Evolutionary conservation across 441 rosid genomes (phyloP).

Genomic region (Aleurites moluccanus): DNA sequence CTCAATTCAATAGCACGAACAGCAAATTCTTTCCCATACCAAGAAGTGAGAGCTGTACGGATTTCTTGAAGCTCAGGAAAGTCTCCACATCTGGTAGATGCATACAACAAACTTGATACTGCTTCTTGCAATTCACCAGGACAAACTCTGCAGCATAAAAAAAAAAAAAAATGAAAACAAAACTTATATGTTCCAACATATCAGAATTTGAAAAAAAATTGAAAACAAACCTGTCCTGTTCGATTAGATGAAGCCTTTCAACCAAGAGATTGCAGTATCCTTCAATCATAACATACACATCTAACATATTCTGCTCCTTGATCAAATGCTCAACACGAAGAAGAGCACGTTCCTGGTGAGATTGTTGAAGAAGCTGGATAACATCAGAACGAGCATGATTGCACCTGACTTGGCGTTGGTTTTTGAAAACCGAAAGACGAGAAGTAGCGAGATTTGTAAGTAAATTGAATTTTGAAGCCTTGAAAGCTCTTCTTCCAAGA

Average conservation of each 20-base stretch:
- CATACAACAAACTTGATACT: slow-evolving; percentile 64
- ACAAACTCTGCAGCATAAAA: slow-evolving; percentile 47
- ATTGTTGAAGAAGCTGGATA: slow-evolving; percentile 70
- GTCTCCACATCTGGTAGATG: slow-evolving; percentile 81
- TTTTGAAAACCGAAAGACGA: slow-evolving; percentile 72
- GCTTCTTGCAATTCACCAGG: slow-evolving; percentile 84
- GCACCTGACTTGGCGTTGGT: slow-evolving; percentile 61
- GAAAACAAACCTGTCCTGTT: slow-evolving; percentile 45
- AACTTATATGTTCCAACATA: background rate
- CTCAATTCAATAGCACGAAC: slow-evolving; percentile 77
- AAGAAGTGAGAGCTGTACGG: slow-evolving; percentile 56
- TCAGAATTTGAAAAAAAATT: background rate
- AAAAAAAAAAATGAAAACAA: background rate
- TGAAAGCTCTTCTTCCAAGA: slow-evolving; percentile 68
- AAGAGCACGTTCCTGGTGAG: slow-evolving; percentile 72
- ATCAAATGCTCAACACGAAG: slow-evolving; percentile 77
- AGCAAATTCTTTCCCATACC: slow-evolving; percentile 76
- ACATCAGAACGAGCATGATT: slow-evolving; percentile 73
- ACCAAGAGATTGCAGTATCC: slow-evolving; percentile 59
- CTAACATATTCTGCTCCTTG: slow-evolving; percentile 72
- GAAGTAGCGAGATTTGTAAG: slow-evolving; percentile 57
- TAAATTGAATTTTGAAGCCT: slow-evolving; percentile 57
- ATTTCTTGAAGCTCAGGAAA: slow-evolving; percentile 94
- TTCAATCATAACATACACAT: slow-evolving; percentile 64
- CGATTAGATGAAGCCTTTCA: slow-evolving; percentile 69